These are phyloP conservation scores for Geosmithia putterillii DNA, from an alignment of 2,329 filamentous ascomycete genomes.

Conservation along the genomic window DNA sequence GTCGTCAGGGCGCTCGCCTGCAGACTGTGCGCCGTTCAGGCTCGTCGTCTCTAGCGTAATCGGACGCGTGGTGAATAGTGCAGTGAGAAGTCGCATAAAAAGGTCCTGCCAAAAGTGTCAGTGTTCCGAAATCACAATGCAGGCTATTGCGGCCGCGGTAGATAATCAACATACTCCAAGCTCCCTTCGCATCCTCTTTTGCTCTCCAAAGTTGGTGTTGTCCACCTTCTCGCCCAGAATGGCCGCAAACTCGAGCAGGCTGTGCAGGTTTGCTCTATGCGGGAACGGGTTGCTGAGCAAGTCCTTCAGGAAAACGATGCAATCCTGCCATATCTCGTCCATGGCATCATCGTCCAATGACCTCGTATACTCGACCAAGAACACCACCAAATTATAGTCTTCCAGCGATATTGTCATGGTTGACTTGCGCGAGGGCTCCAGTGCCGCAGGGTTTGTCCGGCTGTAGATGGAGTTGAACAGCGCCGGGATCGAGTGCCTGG, in stretches of 20 bases:
- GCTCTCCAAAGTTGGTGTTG: constrained; percentile 94
- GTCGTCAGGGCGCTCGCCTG: constrained; percentile 51
- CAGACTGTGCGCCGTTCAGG: constrained; percentile 17
- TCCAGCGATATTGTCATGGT: constrained; percentile 76
- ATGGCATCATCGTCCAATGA: constrained; percentile 94
- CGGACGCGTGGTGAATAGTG: constrained; percentile 86
- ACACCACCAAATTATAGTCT: constrained; percentile 75
- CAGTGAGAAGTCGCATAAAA: constrained; percentile 75
- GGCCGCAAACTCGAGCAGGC: constrained; percentile 76
- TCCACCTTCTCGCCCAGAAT: constrained; percentile 91
- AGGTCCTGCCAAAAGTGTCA: constrained; percentile 49
- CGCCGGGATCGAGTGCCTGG: constrained; percentile 83
- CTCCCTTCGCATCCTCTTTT: constrained; percentile 82
- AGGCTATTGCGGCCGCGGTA: neutral
- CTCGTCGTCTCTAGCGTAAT: constrained; percentile 45
- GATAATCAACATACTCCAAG: constrained; percentile 52
- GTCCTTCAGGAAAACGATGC: constrained; percentile 80
- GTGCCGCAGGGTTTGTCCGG: constrained; percentile 69
- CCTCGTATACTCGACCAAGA: constrained; percentile 79
- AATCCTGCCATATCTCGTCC: constrained; percentile 97
- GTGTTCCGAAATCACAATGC: neutral
- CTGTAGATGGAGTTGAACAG: constrained; percentile 96
- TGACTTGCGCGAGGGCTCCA: constrained; percentile 73
- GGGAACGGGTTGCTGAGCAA: constrained; percentile 88
- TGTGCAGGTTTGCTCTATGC: constrained; percentile 79